A percentile compares a stretch with the other conserved stretches of the same genome.
These are phyloP conservation scores for Linnemannia elongata DNA, from an alignment of 192 early-diverging fungal genomes.

Conservation along the genomic window DNA sequence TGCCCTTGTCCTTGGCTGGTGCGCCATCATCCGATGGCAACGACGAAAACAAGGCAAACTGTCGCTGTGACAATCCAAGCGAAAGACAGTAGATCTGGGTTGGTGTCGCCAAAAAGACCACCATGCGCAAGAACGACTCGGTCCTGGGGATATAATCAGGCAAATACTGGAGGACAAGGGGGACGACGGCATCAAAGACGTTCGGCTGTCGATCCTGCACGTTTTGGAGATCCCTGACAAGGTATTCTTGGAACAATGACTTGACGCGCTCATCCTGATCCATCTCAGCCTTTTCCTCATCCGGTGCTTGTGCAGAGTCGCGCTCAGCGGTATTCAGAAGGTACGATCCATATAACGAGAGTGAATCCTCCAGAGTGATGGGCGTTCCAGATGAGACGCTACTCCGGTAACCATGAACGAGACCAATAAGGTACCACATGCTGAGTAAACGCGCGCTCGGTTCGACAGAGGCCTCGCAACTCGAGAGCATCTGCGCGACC, in stretches of 20 bases:
- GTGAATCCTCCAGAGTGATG: constrained; percentile 51
- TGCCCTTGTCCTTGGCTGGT: not conserved
- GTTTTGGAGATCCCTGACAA: constrained; percentile 57
- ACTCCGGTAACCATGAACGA: constrained; percentile 23
- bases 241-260: constrained; percentile 36
- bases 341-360: constrained; percentile 48
- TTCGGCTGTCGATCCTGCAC: constrained; percentile 62
- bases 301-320: constrained; percentile 17
- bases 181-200: constrained; percentile 59
- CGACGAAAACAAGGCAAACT: constrained; percentile 28
- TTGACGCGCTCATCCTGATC: constrained; percentile 12
- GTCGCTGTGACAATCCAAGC: constrained; percentile 15
- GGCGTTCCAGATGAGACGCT: not conserved
- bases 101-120: constrained; percentile 63
- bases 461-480: constrained; percentile 24
- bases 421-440: constrained; percentile 50
- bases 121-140: constrained; percentile 42
- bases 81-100: constrained; percentile 63
- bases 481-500: constrained; percentile 36
- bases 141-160: constrained; percentile 53
- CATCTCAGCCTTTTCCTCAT: constrained; percentile 32
- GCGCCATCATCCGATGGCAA: not conserved
- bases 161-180: constrained; percentile 55
- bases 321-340: constrained; percentile 46
- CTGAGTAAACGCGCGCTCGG: constrained; percentile 20